Percentiles rank a stretch among this genome's conserved stretches.
These are phyloP conservation scores for Yamadazyma endophytica DNA, from an alignment of 805 yeast species.

Conservation along the genomic window DNA sequence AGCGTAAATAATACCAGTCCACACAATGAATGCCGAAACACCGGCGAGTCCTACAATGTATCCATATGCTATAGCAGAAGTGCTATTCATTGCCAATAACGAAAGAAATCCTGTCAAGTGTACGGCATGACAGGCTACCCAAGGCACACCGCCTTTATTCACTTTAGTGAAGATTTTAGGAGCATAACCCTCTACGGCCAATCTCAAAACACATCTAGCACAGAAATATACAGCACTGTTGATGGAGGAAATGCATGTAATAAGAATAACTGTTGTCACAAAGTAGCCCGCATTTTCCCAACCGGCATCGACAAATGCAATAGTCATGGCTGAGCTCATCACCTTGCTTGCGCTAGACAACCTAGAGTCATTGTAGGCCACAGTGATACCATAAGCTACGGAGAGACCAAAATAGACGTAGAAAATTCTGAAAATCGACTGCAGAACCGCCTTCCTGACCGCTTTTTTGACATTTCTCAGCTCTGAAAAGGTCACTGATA, in stretches of 20 bases:
- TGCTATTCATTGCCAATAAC: conserved; percentile 13
- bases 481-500: conserved; percentile 27
- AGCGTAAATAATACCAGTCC: conserved; percentile 17
- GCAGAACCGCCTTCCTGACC: conserved; percentile 24
- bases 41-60: conserved; percentile 17
- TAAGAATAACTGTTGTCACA: conserved; percentile 35
- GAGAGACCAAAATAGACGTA: conserved; percentile 24
- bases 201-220: conserved; percentile 29
- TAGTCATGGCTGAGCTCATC: conserved; percentile 34
- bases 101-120: conserved; percentile 17
- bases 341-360: conserved; percentile 15
- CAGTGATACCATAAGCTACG: conserved; percentile 28
- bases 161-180: conserved; percentile 30
- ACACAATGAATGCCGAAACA: conserved; percentile 18
- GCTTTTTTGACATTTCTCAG: conserved; percentile 28
- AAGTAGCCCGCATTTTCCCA: conserved; percentile 31
- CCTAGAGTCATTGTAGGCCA: conserved; percentile 28
- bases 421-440: conserved; percentile 27
- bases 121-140: conserved; percentile 17
- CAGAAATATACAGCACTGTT: conserved; percentile 26
- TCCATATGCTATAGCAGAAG: conserved; percentile 14
- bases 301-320: conserved; percentile 31
- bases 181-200: conserved; percentile 35
- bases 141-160: conserved; percentile 31
- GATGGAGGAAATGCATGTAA: conserved; percentile 39